Evolutionary conservation across 805 yeast genomes (phyloP), one percentile per base, ranked within the genome.

Genomic region (Lipomyces orientalis): DNA sequence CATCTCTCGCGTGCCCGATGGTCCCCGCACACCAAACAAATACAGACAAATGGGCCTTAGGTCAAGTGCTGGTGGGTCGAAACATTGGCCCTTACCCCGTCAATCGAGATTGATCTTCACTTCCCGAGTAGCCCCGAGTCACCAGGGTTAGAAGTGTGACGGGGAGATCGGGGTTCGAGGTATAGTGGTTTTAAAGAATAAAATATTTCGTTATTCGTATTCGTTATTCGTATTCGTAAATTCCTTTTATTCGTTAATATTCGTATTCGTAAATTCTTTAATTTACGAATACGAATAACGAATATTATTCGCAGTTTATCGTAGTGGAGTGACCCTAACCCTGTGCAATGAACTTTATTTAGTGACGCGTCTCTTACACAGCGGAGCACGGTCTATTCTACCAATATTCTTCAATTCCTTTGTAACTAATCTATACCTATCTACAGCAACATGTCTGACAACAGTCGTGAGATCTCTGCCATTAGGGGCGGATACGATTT

Each of bases 91-190:
- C 43, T 37, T 37, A 37, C 43, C 43, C 43, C 43, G 43, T 37
- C 43, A 37, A 37, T 37, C 43, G 43, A 37, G 43, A 37, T 37
- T 37, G 43, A 37, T 37, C 43, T 37, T 37, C 43, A 37, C 43
- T 37, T 37, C 43, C 43, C 43, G 43, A 37, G 43, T 37, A 37
- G 43, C 43, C 43, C 43, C 43, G 43, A 37, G 43, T 37, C 43
- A 37, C 43, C 43, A 37, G 43, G 43, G 43, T 37, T 37, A 37
- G 43, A 37, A 37, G 43, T 37, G 43, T 37, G 43, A 37, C 43
- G 43, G 43, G 43, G 43, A 37, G 43, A 37, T 37, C 43, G 43
- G 43, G 43, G 43, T 37, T 37, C 43, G 43, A 37, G 43, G 43
- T 37, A 33, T 33, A 33, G 35, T n/a, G 35, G 35, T 8, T 33